Conservation (phyloP, 2,329 filamentous ascomycete genomes). For the Aureobasidium namibiae region DNA sequence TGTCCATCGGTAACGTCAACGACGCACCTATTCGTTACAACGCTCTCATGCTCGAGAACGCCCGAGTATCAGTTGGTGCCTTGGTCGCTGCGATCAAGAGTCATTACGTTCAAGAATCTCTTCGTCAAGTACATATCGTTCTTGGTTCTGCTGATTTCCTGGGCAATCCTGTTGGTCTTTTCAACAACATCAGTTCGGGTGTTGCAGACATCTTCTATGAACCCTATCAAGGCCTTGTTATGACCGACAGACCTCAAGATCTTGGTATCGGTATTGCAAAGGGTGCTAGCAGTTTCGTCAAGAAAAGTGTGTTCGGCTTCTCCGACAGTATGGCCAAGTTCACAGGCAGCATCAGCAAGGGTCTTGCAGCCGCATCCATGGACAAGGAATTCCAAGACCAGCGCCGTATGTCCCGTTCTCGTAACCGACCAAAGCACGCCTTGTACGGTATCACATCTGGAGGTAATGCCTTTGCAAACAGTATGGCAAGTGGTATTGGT, state of each 20-base stretch:
- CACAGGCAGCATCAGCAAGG: slow-evolving; percentile 94
- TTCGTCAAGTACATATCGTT: slow-evolving; percentile 95
- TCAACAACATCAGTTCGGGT: slow-evolving; percentile 96
- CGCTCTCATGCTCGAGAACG: slow-evolving; percentile 88
- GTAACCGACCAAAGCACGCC: slow-evolving; percentile 94
- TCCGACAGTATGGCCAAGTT: slow-evolving; percentile 97
- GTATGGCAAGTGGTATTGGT: slow-evolving; percentile 85
- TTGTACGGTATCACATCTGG: slow-evolving; percentile 93
- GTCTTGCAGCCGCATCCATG: slow-evolving; percentile 85
- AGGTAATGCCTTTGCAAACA: slow-evolving; percentile 88
- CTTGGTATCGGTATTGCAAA: slow-evolving; percentile 93
- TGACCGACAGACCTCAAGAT: slow-evolving; percentile 91
- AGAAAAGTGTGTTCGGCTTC: slow-evolving; percentile 97
- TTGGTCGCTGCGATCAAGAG: slow-evolving; percentile 79
- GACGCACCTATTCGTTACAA: slow-evolving; percentile 93
- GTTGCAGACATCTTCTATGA: slow-evolving; percentile 99
- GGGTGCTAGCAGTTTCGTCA: slow-evolving; percentile 92
- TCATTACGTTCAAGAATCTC: slow-evolving; percentile 93
- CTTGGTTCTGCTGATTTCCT: slow-evolving; percentile 95
- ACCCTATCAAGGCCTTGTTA: slow-evolving; percentile 93
- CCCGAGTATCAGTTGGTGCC: slow-evolving; percentile 77
- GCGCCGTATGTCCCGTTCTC: slow-evolving; percentile 81
- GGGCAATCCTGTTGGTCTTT: slow-evolving; percentile 91
- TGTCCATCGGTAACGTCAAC: slow-evolving; percentile 99
- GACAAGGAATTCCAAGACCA: slow-evolving; percentile 99